Evolutionary conservation across 108 stramenopile species (phyloP).

Genomic region (Ochromonas danica): DNA sequence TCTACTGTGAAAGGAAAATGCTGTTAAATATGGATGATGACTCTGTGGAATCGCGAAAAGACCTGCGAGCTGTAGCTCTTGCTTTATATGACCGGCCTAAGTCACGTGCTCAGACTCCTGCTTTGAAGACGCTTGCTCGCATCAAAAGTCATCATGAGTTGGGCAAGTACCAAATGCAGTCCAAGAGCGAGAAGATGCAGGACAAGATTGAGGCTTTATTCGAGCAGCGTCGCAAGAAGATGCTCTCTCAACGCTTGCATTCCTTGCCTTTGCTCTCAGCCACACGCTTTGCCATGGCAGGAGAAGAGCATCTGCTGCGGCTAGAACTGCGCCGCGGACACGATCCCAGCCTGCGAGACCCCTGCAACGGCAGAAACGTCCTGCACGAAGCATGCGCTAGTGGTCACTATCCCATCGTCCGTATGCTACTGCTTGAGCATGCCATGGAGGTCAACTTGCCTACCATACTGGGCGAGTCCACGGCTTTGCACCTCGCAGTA

Average conservation of each 20-base stretch:
- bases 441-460: background rate
- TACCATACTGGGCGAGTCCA: background rate
- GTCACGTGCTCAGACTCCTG: too few relatives aligned
- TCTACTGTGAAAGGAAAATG: too few relatives aligned
- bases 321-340: background rate
- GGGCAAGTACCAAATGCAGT: background rate
- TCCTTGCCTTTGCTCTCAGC: background rate
- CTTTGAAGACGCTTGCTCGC: too few relatives aligned
- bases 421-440: background rate
- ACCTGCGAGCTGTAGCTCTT: too few relatives aligned
- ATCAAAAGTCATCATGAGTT: too few relatives aligned
- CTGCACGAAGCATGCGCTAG: background rate
- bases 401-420: slow-evolving; percentile 7
- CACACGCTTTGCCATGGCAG: background rate
- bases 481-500: background rate
- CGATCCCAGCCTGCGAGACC: background rate
- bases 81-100: too few relatives aligned
- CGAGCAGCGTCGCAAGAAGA: background rate
- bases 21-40: too few relatives aligned
- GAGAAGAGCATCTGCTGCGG: background rate
- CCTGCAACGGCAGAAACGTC: background rate
- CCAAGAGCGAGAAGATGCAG: background rate
- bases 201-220: background rate
- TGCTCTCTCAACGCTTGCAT: background rate
- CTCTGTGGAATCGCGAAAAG: too few relatives aligned